phyloP scores from a whole-genome alignment of 139 green algal species.

The Coccomyxa sp. region DNA sequence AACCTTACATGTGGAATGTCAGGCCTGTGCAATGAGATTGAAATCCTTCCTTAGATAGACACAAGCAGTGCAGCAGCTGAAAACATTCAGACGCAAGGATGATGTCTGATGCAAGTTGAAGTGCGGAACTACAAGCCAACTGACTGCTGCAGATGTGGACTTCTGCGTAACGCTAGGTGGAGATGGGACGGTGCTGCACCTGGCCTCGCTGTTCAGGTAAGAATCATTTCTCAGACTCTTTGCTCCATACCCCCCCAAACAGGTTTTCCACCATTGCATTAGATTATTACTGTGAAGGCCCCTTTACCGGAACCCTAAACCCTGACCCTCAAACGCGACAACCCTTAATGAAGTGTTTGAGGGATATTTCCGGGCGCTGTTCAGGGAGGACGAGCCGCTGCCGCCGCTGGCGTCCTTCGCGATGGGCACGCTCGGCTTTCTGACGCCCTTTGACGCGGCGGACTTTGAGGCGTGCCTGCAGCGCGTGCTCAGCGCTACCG shows the following conservation, averaged over 20 bases:
- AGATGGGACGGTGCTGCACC: constrained; percentile 79
- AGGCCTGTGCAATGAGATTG: no score
- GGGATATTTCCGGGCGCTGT: no score
- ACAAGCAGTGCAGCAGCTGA: no score
- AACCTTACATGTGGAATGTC: no score
- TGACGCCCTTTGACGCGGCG: constrained; percentile 80
- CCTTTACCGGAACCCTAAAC: no score
- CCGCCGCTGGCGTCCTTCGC: constrained; percentile 80
- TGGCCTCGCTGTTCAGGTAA: constrained; percentile 59
- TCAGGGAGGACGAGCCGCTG: constrained; percentile 60
- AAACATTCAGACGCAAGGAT: no score
- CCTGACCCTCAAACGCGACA: no score
- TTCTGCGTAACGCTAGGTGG: constrained; percentile 71
- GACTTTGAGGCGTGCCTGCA: constrained; percentile 46
- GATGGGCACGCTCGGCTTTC: constrained; percentile 90
- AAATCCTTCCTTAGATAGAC: no score
- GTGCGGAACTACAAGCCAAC: background rate
- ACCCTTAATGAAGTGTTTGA: no score
- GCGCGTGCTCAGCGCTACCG: constrained; percentile 50
- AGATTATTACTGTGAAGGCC: no score
- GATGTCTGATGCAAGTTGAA: background rate
- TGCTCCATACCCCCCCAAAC: no score
- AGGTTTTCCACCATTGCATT: no score
- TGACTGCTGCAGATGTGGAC: constrained; percentile 46
- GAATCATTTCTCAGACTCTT: background rate